Evolutionary conservation across 2,329 filamentous ascomycete genomes (phyloP).

Genomic region (Colletotrichum tofieldiae): DNA sequence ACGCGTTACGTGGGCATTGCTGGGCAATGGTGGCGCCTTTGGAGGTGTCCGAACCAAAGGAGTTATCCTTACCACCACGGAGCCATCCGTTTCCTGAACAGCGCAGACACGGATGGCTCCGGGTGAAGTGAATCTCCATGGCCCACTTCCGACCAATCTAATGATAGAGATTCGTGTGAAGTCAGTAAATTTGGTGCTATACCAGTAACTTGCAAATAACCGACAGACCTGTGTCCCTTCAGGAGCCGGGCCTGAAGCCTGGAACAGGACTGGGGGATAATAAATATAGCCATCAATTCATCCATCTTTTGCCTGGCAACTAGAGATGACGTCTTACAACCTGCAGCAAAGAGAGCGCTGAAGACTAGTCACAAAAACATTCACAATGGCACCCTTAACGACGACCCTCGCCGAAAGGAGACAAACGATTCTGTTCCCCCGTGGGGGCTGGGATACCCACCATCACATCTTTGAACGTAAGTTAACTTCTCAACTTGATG

Average conservation of each 20-base stretch:
- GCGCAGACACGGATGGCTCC: not conserved
- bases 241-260: not conserved
- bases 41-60: not conserved
- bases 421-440: conserved; percentile 45
- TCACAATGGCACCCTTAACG: conserved; percentile 23
- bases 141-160: not conserved
- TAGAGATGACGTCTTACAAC: not conserved
- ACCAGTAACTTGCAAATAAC: not conserved
- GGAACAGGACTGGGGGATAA: not conserved
- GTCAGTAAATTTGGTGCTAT: not conserved
- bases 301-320: not conserved
- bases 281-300: conserved; percentile 7
- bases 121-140: not conserved
- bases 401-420: not conserved
- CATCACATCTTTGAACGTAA: conserved; percentile 54
- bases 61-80: not conserved
- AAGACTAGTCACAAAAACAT: not conserved
- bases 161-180: not conserved
- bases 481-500: not conserved
- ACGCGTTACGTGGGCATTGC: conserved; percentile 11
- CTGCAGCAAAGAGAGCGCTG: not conserved
- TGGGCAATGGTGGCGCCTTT: conserved; percentile 3
- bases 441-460: conserved; percentile 51
- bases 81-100: not conserved
- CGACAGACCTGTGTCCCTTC: not conserved